Evolutionary conservation across 2,329 filamentous ascomycete species (phyloP), one percentile per base, ranked within the genome.

Genomic region (Monilinia fructicola): DNA sequence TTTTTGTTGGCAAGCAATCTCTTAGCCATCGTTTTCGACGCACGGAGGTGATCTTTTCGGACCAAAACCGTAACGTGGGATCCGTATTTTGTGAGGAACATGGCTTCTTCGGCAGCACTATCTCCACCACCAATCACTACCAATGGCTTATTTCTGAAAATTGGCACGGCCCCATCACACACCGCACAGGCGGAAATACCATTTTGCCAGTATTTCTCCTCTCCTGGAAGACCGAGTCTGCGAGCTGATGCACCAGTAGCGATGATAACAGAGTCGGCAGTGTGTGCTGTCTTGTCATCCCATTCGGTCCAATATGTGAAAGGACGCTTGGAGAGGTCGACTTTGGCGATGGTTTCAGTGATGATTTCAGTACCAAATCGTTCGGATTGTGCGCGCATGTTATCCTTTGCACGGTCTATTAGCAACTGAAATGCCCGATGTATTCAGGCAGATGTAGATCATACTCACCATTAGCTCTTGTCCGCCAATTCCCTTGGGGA

Each of bases 61-160:
- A 99, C 96, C 46, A 99, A 85, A 7, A 99, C 95, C 26, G 91
- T 96, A 69, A 99, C 94, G 78, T 95, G 92, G 80, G 89, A 92
- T 71, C 90, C 95, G 82, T 98, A 99, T 84, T 98, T 99, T 69
- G 95, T 97, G 73, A 99, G 82, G 83, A 97, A 99, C 74, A 97
- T 90, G 66, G 93, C 93, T 85, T 99, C 95, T 81, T 99, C 96
- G 38, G 96, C 95, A 23, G 95, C 95, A 21, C 92, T 96, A 81
- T 99, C 95, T 75, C 95, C 95, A 70, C 95, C 96, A 70, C 95
- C 95, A 71, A 99, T 97, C 60, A 99, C 95, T 52, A 94, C 92
- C 65, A 99, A 84, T 11, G 91, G 94, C 85, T 97, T 96, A 80
- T 97, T 92, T 74, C 94, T 87, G 88, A 97, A 99, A 79, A 99